These are phyloP conservation scores for Wickerhamomyces bovis DNA, from an alignment of 805 yeast species.

Conservation along the genomic window DNA sequence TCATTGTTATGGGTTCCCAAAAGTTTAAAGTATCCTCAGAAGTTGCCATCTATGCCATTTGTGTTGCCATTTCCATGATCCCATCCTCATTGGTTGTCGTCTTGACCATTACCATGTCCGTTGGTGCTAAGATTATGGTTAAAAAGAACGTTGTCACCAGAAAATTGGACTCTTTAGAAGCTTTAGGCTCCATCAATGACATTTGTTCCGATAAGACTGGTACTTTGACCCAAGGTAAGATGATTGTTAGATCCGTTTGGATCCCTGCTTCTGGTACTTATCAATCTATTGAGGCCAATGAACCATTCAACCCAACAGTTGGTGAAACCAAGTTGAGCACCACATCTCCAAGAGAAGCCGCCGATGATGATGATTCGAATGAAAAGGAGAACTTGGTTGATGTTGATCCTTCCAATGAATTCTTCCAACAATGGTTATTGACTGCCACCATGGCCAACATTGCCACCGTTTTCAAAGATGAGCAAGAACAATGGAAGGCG, in stretches of 20 bases:
- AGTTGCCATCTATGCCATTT: slow-evolving; percentile 84
- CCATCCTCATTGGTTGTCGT: slow-evolving; percentile 79
- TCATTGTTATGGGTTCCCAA: slow-evolving; percentile 83
- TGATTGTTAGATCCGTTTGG: slow-evolving; percentile 70
- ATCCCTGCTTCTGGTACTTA: slow-evolving; percentile 57
- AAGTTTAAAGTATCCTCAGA: slow-evolving; percentile 66
- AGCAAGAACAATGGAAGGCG: slow-evolving; percentile 55
- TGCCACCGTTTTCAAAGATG: slow-evolving; percentile 55
- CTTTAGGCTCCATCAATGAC: slow-evolving; percentile 72
- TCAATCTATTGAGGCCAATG: slow-evolving; percentile 46
- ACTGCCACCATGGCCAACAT: slow-evolving; percentile 77
- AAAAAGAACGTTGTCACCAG: slow-evolving; percentile 65
- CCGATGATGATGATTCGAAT: slow-evolving; percentile 21
- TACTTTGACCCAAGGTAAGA: slow-evolving; percentile 73
- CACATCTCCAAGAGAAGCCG: slow-evolving; percentile 12
- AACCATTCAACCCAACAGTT: slow-evolving; percentile 57
- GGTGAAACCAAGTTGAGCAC: slow-evolving; percentile 35
- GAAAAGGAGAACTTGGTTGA: slow-evolving; percentile 8
- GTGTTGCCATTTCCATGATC: slow-evolving; percentile 74
- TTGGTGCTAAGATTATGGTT: slow-evolving; percentile 70
- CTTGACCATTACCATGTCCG: slow-evolving; percentile 80
- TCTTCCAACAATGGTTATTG: slow-evolving; percentile 42
- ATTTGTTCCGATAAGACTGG: slow-evolving; percentile 84
- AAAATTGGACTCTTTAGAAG: slow-evolving; percentile 72
- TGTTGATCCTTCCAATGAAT: background rate